Base-by-base conservation (phyloP, 2,329 filamentous ascomycete species). In the Aspergillus brunneoviolaceus region DNA sequence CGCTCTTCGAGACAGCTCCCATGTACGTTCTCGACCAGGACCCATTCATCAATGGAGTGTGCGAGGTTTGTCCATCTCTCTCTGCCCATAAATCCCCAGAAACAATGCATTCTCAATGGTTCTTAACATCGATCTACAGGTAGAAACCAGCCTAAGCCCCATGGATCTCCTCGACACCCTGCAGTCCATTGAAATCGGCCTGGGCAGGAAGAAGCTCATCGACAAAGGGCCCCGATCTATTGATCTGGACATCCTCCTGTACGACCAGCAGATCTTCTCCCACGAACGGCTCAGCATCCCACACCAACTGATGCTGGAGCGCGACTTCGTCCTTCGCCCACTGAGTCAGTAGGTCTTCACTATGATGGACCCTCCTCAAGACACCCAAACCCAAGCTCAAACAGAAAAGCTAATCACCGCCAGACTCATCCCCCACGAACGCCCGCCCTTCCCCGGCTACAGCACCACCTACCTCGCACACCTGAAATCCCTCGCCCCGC, bases 141-240 rank as follows among this genome's bases (percentile, higher is more conserved):
- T 97, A 53, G 88, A 92, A 77, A 98, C 95, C 4, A 83, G 81
- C 2, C 78, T 97, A 11, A 82, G 84, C 19, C 93, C 95, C 0
- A 78, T 94, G 49, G 83, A 87, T 49, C 83, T 99, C 19, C 80
- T 99, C 27, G 88, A 96, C 71, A 80, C 86, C 60, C 84, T 99
- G 1, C 94, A 99, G 72, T 83, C 84, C 33, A 94, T 99, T 67
- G 95, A 99, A 73, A 87, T 85, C 51, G 80, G 80, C 0, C 85
- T 97, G 71, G 93, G 93, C 0, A 85, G 95, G 58, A 85, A 87
- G 63, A 97, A 97, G 75, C 69, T 91, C 49, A 86, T 98, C 48
- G 92, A 97, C 70, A 99, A 99, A 73, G 95, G 95, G 0, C 95
- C 95, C 1, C 85, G 95, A 29, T 96, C 92, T 71, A 96, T 99